phyloP scores from a whole-genome alignment of 1,284 basidiomycete genomes.

The Microbotryum lychnidis-dioicae region DNA sequence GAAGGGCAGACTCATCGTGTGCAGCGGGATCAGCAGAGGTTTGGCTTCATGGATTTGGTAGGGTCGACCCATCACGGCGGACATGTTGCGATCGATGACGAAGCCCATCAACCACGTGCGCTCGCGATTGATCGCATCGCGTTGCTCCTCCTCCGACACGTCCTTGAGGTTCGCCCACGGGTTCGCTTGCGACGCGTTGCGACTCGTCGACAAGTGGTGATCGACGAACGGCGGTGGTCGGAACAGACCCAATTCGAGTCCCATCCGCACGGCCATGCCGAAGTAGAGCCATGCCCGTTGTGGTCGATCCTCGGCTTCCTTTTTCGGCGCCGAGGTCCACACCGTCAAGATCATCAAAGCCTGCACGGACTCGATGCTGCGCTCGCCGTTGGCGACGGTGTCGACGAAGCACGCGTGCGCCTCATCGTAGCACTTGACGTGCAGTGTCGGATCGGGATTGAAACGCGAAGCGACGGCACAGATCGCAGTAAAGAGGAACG shows the following conservation, averaged over 20 bases:
- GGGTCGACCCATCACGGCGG: conserved; percentile 24
- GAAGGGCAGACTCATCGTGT: conserved; percentile 21
- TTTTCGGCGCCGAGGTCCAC: conserved; percentile 21
- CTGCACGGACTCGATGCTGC: conserved; percentile 18
- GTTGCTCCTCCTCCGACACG: conserved; percentile 15
- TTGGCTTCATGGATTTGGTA: conserved; percentile 28
- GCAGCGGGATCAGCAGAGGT: conserved; percentile 19
- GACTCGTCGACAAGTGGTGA: conserved; percentile 11
- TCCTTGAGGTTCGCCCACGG: conserved; percentile 20
- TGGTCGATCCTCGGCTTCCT: conserved; percentile 20
- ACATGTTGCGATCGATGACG: conserved; percentile 26
- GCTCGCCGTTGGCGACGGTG: conserved; percentile 14
- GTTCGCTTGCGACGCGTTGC: conserved; percentile 6
- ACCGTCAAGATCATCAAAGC: conserved; percentile 20
- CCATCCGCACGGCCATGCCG: conserved; percentile 23
- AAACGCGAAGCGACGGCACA: conserved; percentile 24
- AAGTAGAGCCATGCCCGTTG: conserved; percentile 27
- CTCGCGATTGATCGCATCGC: conserved; percentile 25
- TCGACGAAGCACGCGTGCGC: conserved; percentile 24
- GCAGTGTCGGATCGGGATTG: conserved; percentile 17
- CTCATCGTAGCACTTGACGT: conserved; percentile 24
- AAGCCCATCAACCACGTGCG: conserved; percentile 26
- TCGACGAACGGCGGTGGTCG: conserved; percentile 19
- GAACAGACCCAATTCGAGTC: conserved; percentile 22
- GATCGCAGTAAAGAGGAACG: conserved; percentile 26